Conservation (phyloP, 441 rosid species). For the Daphne laureola region DNA sequence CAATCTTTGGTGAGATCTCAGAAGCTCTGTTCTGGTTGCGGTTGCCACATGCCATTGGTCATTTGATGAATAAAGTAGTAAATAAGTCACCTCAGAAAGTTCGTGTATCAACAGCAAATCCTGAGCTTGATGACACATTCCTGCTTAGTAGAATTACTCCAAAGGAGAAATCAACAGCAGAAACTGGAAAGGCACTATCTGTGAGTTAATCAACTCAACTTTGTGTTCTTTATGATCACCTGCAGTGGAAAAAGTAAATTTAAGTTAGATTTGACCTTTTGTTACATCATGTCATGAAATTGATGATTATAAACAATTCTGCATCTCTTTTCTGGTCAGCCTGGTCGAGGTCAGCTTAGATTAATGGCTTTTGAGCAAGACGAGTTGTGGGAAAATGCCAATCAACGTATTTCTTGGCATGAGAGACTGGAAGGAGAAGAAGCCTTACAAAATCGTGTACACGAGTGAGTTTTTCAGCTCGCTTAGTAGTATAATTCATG, state of each 20-base stretch:
- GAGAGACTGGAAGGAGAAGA: slow-evolving; percentile 92
- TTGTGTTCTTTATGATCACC: not conserved
- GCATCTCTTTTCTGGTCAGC: slow-evolving; percentile 24
- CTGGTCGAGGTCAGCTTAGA: slow-evolving; percentile 64
- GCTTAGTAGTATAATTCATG: too few relatives aligned
- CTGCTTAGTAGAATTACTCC: slow-evolving; percentile 52
- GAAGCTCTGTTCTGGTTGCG: slow-evolving; percentile 98
- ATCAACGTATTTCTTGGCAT: slow-evolving; percentile 93
- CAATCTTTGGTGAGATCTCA: slow-evolving; percentile 82
- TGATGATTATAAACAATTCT: not conserved
- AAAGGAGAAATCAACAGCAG: slow-evolving; percentile 37
- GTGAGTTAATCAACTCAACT: slow-evolving; percentile 29
- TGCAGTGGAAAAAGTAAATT: not conserved
- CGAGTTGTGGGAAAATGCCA: slow-evolving; percentile 88
- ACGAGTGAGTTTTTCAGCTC: slow-evolving; percentile 57
- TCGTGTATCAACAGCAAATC: slow-evolving; percentile 23
- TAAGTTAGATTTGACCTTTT: not conserved
- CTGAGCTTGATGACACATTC: slow-evolving; percentile 40
- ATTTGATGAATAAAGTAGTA: slow-evolving; percentile 56
- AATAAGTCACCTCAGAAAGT: slow-evolving; percentile 45
- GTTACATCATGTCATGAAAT: slow-evolving; percentile 6
- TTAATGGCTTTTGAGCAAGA: slow-evolving; percentile 88
- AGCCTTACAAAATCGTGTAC: slow-evolving; percentile 87
- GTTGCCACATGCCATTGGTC: slow-evolving; percentile 81
- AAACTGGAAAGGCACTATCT: slow-evolving; percentile 37